phyloP scores from a whole-genome alignment of 192 early-diverging fungal genomes.

The Neocallimastix lanati region DNA sequence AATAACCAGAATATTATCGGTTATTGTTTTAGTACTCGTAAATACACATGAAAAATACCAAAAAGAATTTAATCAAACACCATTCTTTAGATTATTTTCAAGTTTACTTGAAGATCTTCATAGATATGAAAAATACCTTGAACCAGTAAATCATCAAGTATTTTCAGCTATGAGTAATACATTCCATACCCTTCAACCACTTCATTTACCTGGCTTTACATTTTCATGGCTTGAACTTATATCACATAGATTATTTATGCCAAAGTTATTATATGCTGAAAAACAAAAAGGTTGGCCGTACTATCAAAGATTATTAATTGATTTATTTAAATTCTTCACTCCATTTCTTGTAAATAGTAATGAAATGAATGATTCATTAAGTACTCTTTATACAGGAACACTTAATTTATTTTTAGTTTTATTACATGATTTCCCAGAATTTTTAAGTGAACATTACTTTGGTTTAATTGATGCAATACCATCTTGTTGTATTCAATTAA shows the following conservation, averaged over 20 bases:
- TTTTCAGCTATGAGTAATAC: conserved; percentile 54
- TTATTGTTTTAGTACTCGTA: conserved; percentile 66
- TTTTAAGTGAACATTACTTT: conserved; percentile 80
- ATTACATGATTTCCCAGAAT: conserved; percentile 94
- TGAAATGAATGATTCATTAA: conserved; percentile 40
- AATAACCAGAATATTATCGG: conserved; percentile 63
- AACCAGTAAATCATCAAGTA: conserved; percentile 53
- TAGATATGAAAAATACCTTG: conserved; percentile 36
- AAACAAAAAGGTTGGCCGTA: conserved; percentile 72
- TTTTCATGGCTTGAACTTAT: conserved; percentile 89
- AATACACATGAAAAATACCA: conserved; percentile 65
- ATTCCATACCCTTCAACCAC: conserved; percentile 66
- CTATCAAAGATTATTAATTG: conserved; percentile 64
- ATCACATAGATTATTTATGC: conserved; percentile 83
- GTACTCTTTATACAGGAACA: conserved; percentile 69
- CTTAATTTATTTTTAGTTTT: conserved; percentile 79
- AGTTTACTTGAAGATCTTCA: conserved; percentile 65
- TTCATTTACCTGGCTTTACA: conserved; percentile 75
- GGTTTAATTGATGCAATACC: conserved; percentile 86
- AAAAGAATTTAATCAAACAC: conserved; percentile 69
- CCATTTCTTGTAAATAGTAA: conserved; percentile 54
- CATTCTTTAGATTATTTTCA: conserved; percentile 77
- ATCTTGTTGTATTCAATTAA: conserved; percentile 72
- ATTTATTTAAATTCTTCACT: conserved; percentile 67
- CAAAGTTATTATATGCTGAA: conserved; percentile 57